These are phyloP conservation scores for Priceomyces haplophilus DNA, from an alignment of 805 yeast genomes.

Conservation along the genomic window DNA sequence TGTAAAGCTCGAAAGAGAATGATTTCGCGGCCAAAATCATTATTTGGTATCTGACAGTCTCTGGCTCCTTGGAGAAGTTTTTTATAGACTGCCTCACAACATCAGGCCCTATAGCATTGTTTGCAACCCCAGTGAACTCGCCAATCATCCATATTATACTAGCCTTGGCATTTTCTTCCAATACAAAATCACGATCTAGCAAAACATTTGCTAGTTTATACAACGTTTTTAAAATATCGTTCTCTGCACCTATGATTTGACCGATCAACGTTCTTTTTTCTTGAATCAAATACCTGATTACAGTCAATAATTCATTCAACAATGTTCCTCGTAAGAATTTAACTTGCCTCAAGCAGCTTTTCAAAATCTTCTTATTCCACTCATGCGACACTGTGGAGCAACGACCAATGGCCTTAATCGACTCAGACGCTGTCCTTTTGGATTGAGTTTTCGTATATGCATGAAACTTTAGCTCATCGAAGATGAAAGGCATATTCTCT, in stretches of 20 bases:
- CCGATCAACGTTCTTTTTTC: conserved; percentile 32
- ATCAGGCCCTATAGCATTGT: conserved; percentile 63
- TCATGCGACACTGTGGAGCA: conserved; percentile 49
- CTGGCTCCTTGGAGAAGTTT: conserved; percentile 52
- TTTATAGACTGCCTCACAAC: conserved; percentile 58
- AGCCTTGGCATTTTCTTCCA: conserved; percentile 60
- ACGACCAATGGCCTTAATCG: conserved; percentile 60
- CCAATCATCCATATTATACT: conserved; percentile 91
- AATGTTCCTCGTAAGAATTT: conserved; percentile 30
- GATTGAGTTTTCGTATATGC: conserved; percentile 14
- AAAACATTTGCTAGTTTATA: conserved; percentile 43
- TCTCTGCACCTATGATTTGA: conserved; percentile 11
- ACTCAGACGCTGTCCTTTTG: conserved; percentile 31
- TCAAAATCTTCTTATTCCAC: conserved; percentile 55
- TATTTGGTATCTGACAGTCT: conserved; percentile 65
- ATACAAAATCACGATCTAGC: conserved; percentile 15
- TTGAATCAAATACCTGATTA: conserved; percentile 70
- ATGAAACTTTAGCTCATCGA: conserved; percentile 64
- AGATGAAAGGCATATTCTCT: conserved; percentile 47
- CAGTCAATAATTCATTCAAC: conserved; percentile 65
- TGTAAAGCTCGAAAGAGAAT: conserved; percentile 52
- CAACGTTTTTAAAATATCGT: conserved; percentile 52
- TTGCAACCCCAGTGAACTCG: conserved; percentile 52
- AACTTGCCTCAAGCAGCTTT: conserved; percentile 60
- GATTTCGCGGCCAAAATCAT: conserved; percentile 73